Evolutionary conservation across 2,329 filamentous ascomycete species (phyloP).

Genomic region (Aciculosporium take): DNA sequence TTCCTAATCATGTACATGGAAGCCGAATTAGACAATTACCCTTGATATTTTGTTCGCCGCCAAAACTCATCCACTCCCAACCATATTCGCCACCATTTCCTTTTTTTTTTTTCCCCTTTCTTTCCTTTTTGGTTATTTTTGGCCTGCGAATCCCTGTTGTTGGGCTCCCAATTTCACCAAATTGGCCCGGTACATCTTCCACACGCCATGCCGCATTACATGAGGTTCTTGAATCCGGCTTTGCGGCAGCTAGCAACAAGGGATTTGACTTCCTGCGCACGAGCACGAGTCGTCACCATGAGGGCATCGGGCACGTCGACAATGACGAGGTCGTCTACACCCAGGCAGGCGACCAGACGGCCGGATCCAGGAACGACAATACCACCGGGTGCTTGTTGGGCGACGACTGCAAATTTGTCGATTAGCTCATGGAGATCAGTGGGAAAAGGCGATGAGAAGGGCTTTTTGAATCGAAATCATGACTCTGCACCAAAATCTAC

Average conservation of each 20-base stretch:
- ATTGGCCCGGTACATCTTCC: not conserved
- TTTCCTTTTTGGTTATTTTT: not conserved
- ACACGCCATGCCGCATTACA: slow-evolving; percentile 6
- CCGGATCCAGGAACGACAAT: slow-evolving; percentile 14
- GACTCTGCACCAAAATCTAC: too few species aligned
- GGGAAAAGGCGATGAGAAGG: not conserved
- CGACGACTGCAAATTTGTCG: slow-evolving; percentile 8
- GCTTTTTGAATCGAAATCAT: not conserved
- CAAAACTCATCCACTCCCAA: too few species aligned
- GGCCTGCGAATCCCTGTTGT: too few species aligned
- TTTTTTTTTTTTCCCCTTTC: not conserved
- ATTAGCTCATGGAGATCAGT: not conserved
- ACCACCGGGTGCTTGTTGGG: slow-evolving; percentile 14
- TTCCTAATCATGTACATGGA: too few species aligned
- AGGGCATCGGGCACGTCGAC: slow-evolving; percentile 14
- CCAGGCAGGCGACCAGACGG: slow-evolving; percentile 13
- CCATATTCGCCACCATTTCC: not conserved
- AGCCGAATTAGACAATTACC: too few species aligned
- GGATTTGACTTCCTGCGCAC: slow-evolving; percentile 15
- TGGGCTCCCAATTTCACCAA: too few species aligned
- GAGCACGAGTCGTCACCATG: slow-evolving; percentile 15
- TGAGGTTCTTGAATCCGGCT: slow-evolving; percentile 11
- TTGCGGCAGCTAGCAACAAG: slow-evolving; percentile 14
- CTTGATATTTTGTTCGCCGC: too few species aligned
- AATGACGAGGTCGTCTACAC: slow-evolving; percentile 15